Conservation (phyloP, 2,329 filamentous ascomycete genomes). For the Nemania diffusa region DNA sequence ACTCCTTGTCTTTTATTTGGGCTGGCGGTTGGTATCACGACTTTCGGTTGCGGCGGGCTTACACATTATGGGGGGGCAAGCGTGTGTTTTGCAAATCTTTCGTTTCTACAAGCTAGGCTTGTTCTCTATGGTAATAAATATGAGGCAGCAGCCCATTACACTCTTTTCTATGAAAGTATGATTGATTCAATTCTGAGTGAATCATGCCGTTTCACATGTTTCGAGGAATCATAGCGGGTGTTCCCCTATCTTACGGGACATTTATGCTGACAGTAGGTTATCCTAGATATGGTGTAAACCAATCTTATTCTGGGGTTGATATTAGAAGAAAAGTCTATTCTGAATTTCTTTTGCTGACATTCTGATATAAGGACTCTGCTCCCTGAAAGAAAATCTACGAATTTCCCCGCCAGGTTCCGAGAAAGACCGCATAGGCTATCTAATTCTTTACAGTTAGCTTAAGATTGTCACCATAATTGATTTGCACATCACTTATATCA, state of each 20-base stretch:
- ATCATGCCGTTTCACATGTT: not conserved
- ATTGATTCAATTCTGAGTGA: not conserved
- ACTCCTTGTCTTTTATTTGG: not conserved
- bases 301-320: no score
- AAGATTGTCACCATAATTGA: no score
- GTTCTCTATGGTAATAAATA: not conserved
- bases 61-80: not conserved
- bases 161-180: not conserved
- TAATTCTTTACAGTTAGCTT: no score
- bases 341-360: no score
- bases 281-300: no score
- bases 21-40: not conserved
- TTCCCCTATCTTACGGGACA: not conserved
- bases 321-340: no score
- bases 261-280: not conserved
- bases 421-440: no score
- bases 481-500: no score
- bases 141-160: not conserved
- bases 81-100: not conserved
- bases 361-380: no score
- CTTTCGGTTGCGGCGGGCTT: not conserved
- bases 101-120: not conserved
- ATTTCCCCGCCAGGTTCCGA: no score
- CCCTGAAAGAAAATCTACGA: no score
- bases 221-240: not conserved